Base-by-base conservation (phyloP, 352 stramenopile genomes). In the Globisporangium yorkense region DNA sequence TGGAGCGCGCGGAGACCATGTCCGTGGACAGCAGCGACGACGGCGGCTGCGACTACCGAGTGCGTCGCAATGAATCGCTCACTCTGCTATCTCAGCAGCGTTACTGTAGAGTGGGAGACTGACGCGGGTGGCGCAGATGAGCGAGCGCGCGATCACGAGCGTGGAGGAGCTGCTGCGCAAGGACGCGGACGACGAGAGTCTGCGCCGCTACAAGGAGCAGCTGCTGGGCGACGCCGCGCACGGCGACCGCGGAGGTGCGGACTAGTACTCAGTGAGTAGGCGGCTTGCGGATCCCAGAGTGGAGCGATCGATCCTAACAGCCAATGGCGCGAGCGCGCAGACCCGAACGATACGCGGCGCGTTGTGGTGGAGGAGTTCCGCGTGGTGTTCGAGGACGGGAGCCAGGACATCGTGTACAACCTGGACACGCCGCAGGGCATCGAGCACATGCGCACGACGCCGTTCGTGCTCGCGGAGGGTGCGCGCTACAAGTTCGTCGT, bases 361-460 rank as follows among this genome's bases (percentile, higher is more conserved):
- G 78, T 96, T 33, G 80, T 96, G 16, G 80, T 96, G 18, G 76
- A 88, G 21, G 80, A 94, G 59, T 96, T 96, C 62, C 86, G 87
- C 56, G 81, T 96, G 18, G 70, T 89, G 29, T 94, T 96, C 55
- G 86, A 94, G 54, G 79, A 93, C 54, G 73, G 70, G 9, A 60
- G 70, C 7, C 66, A 73, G 33, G 69, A 87, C 20, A 87, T 93
- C 46, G 70, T 77, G 50, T 94, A 94, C 70, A 68, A 77, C 37
- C 59, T 94, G 46, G 79, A 88, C 64, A 93, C 86, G 10, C 61
- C 72, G 0, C 60, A 74, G 29, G 84, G 86, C 16, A 70, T 94
- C 47, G 71, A 83, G 45, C 72, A 87, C 59, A 84, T 96, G 75
- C 62, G 68, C 20, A 76, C 74, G 56, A 91, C 76, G 41, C 82